These are phyloP conservation scores for Rhodotorula babjevae DNA, from an alignment of 768 basidiomycete species.

Conservation along the genomic window DNA sequence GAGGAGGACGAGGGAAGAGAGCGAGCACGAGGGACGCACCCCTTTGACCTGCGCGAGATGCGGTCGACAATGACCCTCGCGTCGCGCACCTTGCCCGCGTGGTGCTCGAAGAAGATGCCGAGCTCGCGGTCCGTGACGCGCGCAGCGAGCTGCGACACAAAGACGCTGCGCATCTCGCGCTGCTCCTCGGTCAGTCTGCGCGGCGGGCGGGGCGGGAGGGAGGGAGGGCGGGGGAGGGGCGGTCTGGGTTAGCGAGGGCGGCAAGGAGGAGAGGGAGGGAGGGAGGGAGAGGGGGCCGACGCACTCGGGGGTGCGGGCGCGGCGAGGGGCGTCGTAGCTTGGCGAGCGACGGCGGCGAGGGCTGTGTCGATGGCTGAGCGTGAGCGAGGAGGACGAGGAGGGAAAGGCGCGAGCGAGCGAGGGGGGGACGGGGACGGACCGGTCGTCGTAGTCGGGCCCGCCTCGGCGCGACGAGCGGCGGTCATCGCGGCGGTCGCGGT, in stretches of 20 bases:
- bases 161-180: conserved; percentile 95
- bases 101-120: conserved; percentile 97
- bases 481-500: conserved; percentile 10
- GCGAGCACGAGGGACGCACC: conserved; percentile 59
- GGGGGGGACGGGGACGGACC: conserved; percentile 4
- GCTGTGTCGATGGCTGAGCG: conserved; percentile 34
- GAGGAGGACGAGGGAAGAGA: neutral
- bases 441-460: conserved; percentile 35
- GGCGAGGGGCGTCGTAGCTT: conserved; percentile 42
- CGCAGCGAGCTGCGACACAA: conserved; percentile 96
- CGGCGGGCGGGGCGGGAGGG: conserved; percentile 25
- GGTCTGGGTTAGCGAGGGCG: conserved; percentile 36
- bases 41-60: conserved; percentile 92
- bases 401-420: neutral
- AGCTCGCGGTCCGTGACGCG: conserved; percentile 93
- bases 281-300: conserved; percentile 42
- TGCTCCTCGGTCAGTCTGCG: conserved; percentile 63
- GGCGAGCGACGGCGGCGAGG: conserved; percentile 51
- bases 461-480: conserved; percentile 3
- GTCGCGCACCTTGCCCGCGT: conserved; percentile 89
- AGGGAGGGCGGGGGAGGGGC: conserved; percentile 50
- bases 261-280: conserved; percentile 44
- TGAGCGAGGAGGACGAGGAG: conserved; percentile 18
- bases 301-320: conserved; percentile 48
- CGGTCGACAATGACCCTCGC: conserved; percentile 94